These are phyloP conservation scores for Mucor irregularis DNA, from an alignment of 371 early-diverging fungal species.

Conservation along the genomic window DNA sequence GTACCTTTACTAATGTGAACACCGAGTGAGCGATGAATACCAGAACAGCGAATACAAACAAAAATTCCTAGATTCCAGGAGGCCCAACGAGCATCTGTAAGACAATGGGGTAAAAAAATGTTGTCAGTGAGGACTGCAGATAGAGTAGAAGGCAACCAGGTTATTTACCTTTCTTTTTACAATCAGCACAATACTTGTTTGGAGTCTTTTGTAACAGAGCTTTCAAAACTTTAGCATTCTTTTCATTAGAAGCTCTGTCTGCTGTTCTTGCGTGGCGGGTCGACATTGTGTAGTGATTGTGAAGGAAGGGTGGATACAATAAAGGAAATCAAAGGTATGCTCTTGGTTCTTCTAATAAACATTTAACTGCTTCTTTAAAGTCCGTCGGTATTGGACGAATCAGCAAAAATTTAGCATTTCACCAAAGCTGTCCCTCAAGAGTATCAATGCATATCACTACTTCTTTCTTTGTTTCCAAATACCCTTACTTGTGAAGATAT, in stretches of 20 bases:
- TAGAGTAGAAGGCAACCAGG: too few relatives aligned
- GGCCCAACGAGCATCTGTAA: slow-evolving; percentile 85
- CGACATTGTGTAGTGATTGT: too few relatives aligned
- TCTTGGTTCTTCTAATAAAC: too few relatives aligned
- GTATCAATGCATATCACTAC: too few relatives aligned
- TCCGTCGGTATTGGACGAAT: too few relatives aligned
- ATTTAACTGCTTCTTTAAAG: too few relatives aligned
- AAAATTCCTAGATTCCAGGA: slow-evolving; percentile 87
- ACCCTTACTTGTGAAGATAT: too few relatives aligned
- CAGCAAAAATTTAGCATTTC: too few relatives aligned
- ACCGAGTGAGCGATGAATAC: slow-evolving; percentile 84
- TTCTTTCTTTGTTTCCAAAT: too few relatives aligned
- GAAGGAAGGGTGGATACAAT: too few relatives aligned
- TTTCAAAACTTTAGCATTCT: slow-evolving; percentile 69
- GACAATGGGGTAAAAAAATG: background rate
- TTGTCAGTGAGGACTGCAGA: background rate
- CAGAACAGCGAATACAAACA: slow-evolving; percentile 86
- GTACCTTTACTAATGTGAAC: slow-evolving; percentile 85
- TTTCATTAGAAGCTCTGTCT: slow-evolving; percentile 74
- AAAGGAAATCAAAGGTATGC: too few relatives aligned
- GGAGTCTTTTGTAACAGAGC: slow-evolving; percentile 69
- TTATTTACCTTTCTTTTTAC: slow-evolving; percentile 73
- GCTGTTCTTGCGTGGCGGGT: slow-evolving; percentile 74
- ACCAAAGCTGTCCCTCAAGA: too few relatives aligned
- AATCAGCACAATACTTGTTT: slow-evolving; percentile 83